Percentiles rank a stretch among this genome's conserved stretches.
Evolutionary conservation across 169 alveolate species (phyloP).

Genomic region (Fabrea salina): DNA sequence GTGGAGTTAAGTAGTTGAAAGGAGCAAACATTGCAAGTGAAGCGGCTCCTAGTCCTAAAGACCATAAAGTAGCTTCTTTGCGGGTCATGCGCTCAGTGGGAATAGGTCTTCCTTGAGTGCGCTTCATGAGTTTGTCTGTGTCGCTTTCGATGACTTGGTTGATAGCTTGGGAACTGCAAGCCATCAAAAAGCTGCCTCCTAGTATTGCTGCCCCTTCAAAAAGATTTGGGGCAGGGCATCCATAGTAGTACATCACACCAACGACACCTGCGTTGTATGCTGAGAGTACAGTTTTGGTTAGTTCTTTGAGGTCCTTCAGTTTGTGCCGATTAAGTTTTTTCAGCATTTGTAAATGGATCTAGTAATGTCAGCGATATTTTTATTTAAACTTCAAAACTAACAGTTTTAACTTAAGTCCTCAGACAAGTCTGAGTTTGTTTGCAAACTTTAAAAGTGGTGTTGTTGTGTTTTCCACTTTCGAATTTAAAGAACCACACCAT

Average conservation of each 20-base stretch:
- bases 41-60: slow-evolving; percentile 35
- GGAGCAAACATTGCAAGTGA: slow-evolving; percentile 30
- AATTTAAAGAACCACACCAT: no score
- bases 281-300: slow-evolving; percentile 18
- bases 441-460: no score
- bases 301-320: no score
- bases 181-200: slow-evolving; percentile 32
- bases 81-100: slow-evolving; percentile 24
- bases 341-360: no score
- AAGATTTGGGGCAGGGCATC: slow-evolving; percentile 16
- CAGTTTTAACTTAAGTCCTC: no score
- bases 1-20: slow-evolving; percentile 37
- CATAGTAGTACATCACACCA: background rate
- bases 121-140: slow-evolving; percentile 44
- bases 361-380: no score
- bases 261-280: slow-evolving; percentile 30
- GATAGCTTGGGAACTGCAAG: slow-evolving; percentile 50
- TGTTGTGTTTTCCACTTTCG: no score
- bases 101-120: slow-evolving; percentile 52
- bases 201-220: background rate
- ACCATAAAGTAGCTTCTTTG: slow-evolving; percentile 24
- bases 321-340: no score
- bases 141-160: slow-evolving; percentile 42
- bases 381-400: no score
- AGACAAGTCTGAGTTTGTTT: no score